A percentile compares a stretch with the other conserved stretches of the same genome.
phyloP scores from a whole-genome alignment of 202 grass and related monocot genomes.

The Tripidium arundinaceum region DNA sequence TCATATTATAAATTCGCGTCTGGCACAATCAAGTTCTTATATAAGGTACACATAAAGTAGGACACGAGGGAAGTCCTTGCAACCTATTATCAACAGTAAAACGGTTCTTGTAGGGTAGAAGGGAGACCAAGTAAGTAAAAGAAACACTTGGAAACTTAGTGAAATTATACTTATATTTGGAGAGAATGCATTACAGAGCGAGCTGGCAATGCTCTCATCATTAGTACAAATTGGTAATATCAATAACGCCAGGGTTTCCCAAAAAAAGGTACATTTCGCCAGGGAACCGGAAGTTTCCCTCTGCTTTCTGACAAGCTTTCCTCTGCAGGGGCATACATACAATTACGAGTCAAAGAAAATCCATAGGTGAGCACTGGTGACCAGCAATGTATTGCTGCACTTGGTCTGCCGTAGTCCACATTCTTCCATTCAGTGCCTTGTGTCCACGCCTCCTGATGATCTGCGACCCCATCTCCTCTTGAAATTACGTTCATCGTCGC shows the following conservation, averaged over 20 bases:
- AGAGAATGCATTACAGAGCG: conserved; percentile 10
- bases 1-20: not conserved
- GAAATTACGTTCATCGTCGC: conserved; percentile 46
- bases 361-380: conserved; percentile 1
- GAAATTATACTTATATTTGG: conserved; percentile 14
- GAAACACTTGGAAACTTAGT: not conserved
- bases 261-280: too few relatives aligned
- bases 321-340: not conserved
- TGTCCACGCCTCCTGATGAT: not conserved
- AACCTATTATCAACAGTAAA: not conserved
- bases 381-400: not conserved
- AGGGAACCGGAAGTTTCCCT: not conserved
- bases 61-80: too few relatives aligned
- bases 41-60: too few relatives aligned
- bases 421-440: conserved; percentile 5
- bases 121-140: not conserved
- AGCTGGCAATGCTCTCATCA: not conserved
- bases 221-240: not conserved
- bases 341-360: not conserved
- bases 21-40: not conserved
- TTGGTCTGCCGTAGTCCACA: not conserved
- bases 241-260: too few relatives aligned
- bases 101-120: not conserved
- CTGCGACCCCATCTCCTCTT: conserved; percentile 44
- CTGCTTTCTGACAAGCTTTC: not conserved